These are phyloP conservation scores for Polytrichum formosum DNA, from an alignment of 225 moss, liverwort and hornwort genomes.

Conservation along the genomic window DNA sequence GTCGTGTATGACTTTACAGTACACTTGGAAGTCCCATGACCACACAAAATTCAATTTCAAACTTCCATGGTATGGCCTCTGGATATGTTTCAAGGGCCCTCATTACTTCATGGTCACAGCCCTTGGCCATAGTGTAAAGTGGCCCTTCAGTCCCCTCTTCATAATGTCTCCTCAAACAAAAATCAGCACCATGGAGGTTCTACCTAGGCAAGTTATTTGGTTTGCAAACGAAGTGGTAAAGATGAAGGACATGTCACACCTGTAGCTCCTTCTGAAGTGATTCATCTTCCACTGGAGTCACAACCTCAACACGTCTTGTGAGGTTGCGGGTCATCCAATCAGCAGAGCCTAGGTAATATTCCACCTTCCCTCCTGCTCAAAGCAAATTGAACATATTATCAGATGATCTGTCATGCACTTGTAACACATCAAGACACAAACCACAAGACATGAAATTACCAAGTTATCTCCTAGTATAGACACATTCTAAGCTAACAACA, in stretches of 20 bases:
- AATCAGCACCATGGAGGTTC: neutral
- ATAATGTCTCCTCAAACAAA: neutral
- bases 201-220: neutral
- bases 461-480: too few relatives aligned
- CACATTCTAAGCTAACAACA: too few relatives aligned
- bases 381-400: neutral
- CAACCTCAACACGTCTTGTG: slow-evolving; percentile 57
- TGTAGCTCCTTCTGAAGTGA: slow-evolving; percentile 44
- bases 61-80: too few relatives aligned
- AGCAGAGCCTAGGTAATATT: slow-evolving; percentile 58
- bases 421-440: neutral
- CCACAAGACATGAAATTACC: neutral
- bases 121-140: too few relatives aligned
- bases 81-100: too few relatives aligned
- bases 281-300: slow-evolving; percentile 55
- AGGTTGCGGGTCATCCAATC: slow-evolving; percentile 67
- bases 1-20: too few relatives aligned
- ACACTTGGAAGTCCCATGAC: too few relatives aligned
- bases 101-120: too few relatives aligned
- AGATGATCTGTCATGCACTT: neutral
- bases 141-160: neutral
- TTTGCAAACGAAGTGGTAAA: neutral
- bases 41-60: too few relatives aligned
- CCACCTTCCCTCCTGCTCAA: slow-evolving; percentile 40
- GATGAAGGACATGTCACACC: slow-evolving; percentile 18